These are phyloP conservation scores for Curvularia lunata DNA, from an alignment of 2,329 filamentous ascomycete species.

Conservation along the genomic window DNA sequence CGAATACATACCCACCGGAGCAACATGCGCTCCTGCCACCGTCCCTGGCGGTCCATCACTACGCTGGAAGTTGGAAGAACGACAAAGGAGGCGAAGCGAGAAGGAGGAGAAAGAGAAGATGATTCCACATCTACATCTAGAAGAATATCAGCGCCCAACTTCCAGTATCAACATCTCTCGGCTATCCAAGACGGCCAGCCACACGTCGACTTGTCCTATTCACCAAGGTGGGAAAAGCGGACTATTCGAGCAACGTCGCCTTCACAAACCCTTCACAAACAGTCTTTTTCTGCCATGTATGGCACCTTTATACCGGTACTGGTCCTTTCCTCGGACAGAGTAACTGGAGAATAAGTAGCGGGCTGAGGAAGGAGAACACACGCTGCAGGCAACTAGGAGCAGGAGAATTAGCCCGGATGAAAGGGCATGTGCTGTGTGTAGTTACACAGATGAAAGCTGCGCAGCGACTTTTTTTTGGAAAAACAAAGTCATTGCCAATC, in stretches of 20 bases:
- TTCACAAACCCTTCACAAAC: too few relatives aligned
- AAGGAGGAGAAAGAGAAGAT: conserved; percentile 5
- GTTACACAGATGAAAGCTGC: neutral
- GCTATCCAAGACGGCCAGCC: neutral
- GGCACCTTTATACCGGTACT: neutral
- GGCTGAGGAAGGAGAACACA: neutral
- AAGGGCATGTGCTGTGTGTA: neutral
- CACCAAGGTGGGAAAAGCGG: neutral
- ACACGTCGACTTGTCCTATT: neutral
- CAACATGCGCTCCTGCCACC: conserved; percentile 14
- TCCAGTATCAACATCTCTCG: neutral
- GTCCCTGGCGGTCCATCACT: conserved; percentile 25
- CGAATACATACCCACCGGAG: conserved; percentile 20
- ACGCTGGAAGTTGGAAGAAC: conserved; percentile 33
- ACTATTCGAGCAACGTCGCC: neutral
- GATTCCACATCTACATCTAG: neutral
- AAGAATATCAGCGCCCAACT: too few relatives aligned
- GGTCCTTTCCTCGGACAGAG: neutral
- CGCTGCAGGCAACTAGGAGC: neutral
- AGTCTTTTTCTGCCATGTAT: neutral
- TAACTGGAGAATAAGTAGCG: neutral
- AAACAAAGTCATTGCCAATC: neutral
- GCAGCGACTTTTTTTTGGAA: neutral
- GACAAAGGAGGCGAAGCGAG: conserved; percentile 18
- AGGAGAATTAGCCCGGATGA: neutral